Evolutionary conservation across 441 rosid species (phyloP), one percentile per base, ranked within the genome.

Genomic region (Pelargonium cotyledonis): DNA sequence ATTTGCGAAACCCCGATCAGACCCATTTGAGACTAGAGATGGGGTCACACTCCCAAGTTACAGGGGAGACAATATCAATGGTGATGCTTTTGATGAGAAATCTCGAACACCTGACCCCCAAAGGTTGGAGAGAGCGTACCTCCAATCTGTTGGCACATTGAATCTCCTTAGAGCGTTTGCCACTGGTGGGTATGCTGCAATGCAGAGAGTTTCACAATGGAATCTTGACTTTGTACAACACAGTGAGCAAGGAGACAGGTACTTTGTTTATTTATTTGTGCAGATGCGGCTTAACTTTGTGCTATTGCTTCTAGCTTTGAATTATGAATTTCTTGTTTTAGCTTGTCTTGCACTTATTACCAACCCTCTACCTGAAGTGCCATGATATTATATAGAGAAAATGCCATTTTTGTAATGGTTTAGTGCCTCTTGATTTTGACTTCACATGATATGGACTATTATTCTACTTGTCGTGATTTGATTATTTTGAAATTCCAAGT

Each of bases 61-160:
- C 72, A 78, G 90, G 61, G 95, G 95, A 65, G 95, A 89, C 74
- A 87, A 89, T 70, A 77, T 89, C 66, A 89, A 87, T 67, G 90
- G 86, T n/a, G 95, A 89, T 80, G 80, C 90, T 8, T 89, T 89
- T 74, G 87, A 85, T 71, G 84, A 87, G 79, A 82, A 85, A 62
- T 79, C 90, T 2, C 84, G 95, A 80, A 80, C 67, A 19, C 95
- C 92, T 67, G 95, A 89, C 57, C 88, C 88, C 49, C 86, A 85
- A 68, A 85, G 86, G 72, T 55, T 82, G 80, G 74, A 80, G 31
- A 80, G 88, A 73, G 86, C 88, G 5, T 85, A 85, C 72, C 73
- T 76, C 29, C 88, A 85, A 63, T 85, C 88, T 66, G 86, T 78
- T 70, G 85, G 82, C 65, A 85, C 88, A 26, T 67, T 85, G 79